These are phyloP conservation scores for Aspergillus bombycis DNA, from an alignment of 2,329 filamentous ascomycete species.

Conservation along the genomic window DNA sequence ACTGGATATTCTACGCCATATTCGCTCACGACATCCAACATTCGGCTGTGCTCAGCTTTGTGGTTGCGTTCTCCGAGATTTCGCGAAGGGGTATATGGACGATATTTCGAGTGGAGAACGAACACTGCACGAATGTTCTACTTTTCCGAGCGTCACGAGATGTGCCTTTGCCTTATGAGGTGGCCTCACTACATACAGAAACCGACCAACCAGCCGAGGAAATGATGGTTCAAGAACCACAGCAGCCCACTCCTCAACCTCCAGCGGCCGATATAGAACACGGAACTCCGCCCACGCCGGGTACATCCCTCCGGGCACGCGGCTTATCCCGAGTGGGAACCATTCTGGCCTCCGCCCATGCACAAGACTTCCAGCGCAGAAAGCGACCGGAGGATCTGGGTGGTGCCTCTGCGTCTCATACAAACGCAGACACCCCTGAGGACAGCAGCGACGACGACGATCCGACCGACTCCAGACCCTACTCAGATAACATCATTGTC, in stretches of 20 bases:
- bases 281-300: conserved; percentile 29
- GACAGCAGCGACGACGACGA: conserved; percentile 45
- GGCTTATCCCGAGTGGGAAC: conserved; percentile 59
- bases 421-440: conserved; percentile 38
- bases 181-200: conserved; percentile 33
- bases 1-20: conserved; percentile 92
- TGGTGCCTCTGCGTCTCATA: conserved; percentile 37
- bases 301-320: conserved; percentile 30
- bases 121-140: conserved; percentile 90
- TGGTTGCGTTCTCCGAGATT: conserved; percentile 77
- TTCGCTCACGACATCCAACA: conserved; percentile 80
- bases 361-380: conserved; percentile 88
- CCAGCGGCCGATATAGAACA: conserved; percentile 32
- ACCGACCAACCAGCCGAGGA: conserved; percentile 23
- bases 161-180: conserved; percentile 78
- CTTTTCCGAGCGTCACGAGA: conserved; percentile 89
- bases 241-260: conserved; percentile 20
- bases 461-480: conserved; percentile 13
- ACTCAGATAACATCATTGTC: conserved; percentile 19
- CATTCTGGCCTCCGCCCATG: conserved; percentile 82
- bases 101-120: conserved; percentile 93
- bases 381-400: conserved; percentile 54
- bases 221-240: conserved; percentile 32
- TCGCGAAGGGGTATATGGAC: conserved; percentile 88
- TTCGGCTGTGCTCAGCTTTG: conserved; percentile 78